Base-by-base conservation (phyloP, 306 rosid species). In the Cucumis sativus region DNA sequence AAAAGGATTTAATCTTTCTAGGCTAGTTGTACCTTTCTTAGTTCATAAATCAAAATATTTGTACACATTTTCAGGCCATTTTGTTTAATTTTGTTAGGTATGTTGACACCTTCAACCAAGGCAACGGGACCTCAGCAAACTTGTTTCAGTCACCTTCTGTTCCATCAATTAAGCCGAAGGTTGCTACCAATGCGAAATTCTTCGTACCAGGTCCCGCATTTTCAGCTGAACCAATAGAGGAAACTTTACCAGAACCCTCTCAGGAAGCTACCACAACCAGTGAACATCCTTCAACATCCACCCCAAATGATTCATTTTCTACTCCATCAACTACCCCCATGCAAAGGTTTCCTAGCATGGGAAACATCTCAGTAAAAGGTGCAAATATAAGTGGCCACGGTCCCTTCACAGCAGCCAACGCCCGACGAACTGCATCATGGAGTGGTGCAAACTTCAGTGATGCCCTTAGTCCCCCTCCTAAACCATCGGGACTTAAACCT, bases 51-150 rank as follows among this genome's bases (percentile, higher is more conserved):
- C 64, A 10, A 51, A 74, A 17, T 56, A 54, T 74, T 28, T 28
- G 30, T 28, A 28, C 30, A 28, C 30, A 28, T 28, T 28, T 28
- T 28, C 30, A 28, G 14, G 37, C 33, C 10, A 18, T 7, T 45
- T 82, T 5, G 14, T 88, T 77, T 45, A 45, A 65, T 77, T 74
- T 87, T 78, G 75, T 64, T 88, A 93, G 98, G 88, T 93, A 93
- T 80, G 98, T 93, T 52, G 98, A 93, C 86, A 93, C 96, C 77
- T 93, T 93, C 84, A 93, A 91, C 92, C 91, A 86, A 84, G 88
- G 92, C 58, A 88, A 85, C 45, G 96, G 92, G 82, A 87, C 65
- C 80, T 86, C 96, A 1, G 83, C 88, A 60, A 91, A 86, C 84
- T 83, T 83, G 80, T 93, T 91, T 79, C 96, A 89, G 58, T 84